Base-by-base conservation (phyloP, 805 yeast species). In the Clavispora vitiphila region DNA sequence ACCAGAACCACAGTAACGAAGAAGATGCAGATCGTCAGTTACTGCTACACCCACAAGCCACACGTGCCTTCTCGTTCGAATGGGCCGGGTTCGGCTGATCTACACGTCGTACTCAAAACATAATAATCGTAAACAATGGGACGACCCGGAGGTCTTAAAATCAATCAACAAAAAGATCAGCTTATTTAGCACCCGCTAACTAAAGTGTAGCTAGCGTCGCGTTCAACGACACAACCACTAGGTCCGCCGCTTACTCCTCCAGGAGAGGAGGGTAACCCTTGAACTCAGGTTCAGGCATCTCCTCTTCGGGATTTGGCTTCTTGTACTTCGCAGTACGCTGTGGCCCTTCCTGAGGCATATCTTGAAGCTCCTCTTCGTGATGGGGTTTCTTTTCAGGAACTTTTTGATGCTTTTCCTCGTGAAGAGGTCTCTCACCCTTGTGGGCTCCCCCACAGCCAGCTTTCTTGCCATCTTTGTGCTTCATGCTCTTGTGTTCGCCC, bases 1-100 rank as follows among this genome's bases (percentile, higher is more conserved):
- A 75, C 20, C 62, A 58, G 25, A 41, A 26, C 9, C 51, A 2
- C 49, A 43, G 14, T 16, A 57, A 46, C 1, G 49, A 44, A 15
- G 39, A 40, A 21, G 7, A 21, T 8, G 23, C 6, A 11, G 9
- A 11, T n/a, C 36, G 37, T 26, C 36, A 23, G 18, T 21, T 24
- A n/a, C 26, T 22, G 6, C 18, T 15, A 5, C 22, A 10, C 26
- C 18, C 26, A 20, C 16, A 15, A n/a, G n/a, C 21, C 20, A 64
- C 66, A 12, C 65, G 63, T 36, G 74, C 76, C 14, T 91, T 78
- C 56, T 83, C 96, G 5, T 68, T 91, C 2, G 96, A 91, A 63
- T 91, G 99, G 99, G 89, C 98, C 0, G 97, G 96, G 0, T 91
- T 91, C 65, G 97, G 96, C 43, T 88, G 60, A 47, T n/a, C 18